phyloP scores from a whole-genome alignment of 208 protist species.

The Trypanosoma grayi region DNA sequence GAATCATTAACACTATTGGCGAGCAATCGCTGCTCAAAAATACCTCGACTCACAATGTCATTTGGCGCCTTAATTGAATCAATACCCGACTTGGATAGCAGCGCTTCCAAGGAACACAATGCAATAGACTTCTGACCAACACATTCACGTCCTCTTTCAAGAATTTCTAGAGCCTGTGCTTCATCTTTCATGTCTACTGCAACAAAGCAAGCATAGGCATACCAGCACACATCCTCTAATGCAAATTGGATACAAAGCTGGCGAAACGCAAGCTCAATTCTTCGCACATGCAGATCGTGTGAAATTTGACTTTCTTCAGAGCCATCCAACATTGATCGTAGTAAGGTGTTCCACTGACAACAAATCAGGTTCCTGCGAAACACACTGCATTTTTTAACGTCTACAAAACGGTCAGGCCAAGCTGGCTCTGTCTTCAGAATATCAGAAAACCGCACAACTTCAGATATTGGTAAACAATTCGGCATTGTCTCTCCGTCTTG shows the following conservation, averaged over 20 bases:
- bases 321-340: conserved; percentile 36
- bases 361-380: conserved; percentile 31
- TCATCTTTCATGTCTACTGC: conserved; percentile 45
- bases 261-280: conserved; percentile 77
- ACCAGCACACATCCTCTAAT: conserved; percentile 67
- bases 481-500: neutral
- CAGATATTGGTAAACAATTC: conserved; percentile 7
- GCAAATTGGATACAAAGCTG: conserved; percentile 76
- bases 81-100: conserved; percentile 2
- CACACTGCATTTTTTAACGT: conserved; percentile 22
- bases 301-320: conserved; percentile 23
- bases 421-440: conserved; percentile 24
- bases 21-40: conserved; percentile 21
- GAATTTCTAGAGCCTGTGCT: conserved; percentile 37
- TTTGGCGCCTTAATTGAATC: conserved; percentile 7
- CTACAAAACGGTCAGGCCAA: conserved; percentile 75
- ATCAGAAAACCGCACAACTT: conserved; percentile 18
- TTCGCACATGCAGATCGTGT: conserved; percentile 51
- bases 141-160: conserved; percentile 27
- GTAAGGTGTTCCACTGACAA: conserved; percentile 43
- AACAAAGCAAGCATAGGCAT: conserved; percentile 74
- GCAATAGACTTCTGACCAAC: conserved; percentile 43
- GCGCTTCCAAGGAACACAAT: conserved; percentile 24
- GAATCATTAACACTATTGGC: conserved; percentile 18
- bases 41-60: conserved; percentile 18